These are phyloP conservation scores for Acanthamoeba castellanii DNA, from an alignment of 208 protist genomes.

Conservation along the genomic window DNA sequence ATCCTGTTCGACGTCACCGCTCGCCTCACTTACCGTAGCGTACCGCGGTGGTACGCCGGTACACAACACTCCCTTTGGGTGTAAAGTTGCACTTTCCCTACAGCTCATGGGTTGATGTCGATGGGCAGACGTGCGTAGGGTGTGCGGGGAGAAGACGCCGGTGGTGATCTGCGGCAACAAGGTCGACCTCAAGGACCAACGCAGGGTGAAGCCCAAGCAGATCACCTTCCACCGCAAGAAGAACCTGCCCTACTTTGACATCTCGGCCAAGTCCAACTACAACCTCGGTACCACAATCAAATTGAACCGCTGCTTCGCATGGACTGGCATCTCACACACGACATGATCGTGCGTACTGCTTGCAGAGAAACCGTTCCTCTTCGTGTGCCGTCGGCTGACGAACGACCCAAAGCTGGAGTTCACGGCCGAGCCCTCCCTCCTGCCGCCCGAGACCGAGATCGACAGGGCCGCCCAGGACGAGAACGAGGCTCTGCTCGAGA, in stretches of 20 bases:
- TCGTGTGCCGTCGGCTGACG: constrained; percentile 96
- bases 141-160: constrained; percentile 99
- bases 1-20: constrained; percentile 99
- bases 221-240: constrained; percentile 99
- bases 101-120: too few relatives aligned
- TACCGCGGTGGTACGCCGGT: constrained; percentile 98
- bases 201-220: constrained; percentile 97
- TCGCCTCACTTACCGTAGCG: constrained; percentile 99
- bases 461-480: background rate
- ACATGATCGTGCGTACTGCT: constrained; percentile 90
- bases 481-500: too few relatives aligned
- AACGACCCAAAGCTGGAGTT: background rate
- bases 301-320: too few relatives aligned
- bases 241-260: constrained; percentile 99
- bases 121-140: constrained; percentile 98
- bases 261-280: constrained; percentile 99
- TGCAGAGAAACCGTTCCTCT: constrained; percentile 98
- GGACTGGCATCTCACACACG: constrained; percentile 96
- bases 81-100: too few relatives aligned
- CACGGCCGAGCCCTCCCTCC: background rate
- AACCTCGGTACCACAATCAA: constrained; percentile 99
- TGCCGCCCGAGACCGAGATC: background rate
- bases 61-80: background rate
- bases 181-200: constrained; percentile 99
- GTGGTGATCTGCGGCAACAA: constrained; percentile 99